phyloP scores from a whole-genome alignment of 495 filamentous ascomycete species.

The Hypoxylon cercidicola region DNA sequence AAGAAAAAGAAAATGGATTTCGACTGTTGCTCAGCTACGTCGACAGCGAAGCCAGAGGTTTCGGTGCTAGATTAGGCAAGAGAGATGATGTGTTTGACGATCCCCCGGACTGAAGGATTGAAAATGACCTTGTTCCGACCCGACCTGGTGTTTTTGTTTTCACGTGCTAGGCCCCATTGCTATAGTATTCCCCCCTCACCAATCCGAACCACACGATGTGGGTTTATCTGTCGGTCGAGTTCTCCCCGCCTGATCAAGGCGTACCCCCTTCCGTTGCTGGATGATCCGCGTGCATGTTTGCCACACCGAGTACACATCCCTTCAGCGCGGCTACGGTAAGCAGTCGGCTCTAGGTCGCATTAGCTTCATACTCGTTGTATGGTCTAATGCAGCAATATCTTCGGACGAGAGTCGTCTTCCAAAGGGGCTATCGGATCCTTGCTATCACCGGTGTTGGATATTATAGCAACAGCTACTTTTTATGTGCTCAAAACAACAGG shows the following conservation, averaged over 20 bases:
- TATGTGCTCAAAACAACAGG: constrained; percentile 39
- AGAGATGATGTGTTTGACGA: constrained; percentile 29
- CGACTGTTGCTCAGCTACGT: constrained; percentile 25
- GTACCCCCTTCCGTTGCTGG: constrained; percentile 13
- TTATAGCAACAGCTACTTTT: constrained; percentile 39
- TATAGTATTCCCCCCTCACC: constrained; percentile 17
- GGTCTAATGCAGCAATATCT: constrained; percentile 25
- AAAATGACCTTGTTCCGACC: constrained; percentile 25
- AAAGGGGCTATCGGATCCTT: constrained; percentile 16
- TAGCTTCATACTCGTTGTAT: constrained; percentile 4
- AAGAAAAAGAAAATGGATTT: constrained; percentile 29
- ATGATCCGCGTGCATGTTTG: constrained; percentile 3
- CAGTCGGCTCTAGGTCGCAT: constrained; percentile 2
- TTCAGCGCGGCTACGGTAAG: constrained; percentile 6
- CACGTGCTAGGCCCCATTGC: constrained; percentile 13
- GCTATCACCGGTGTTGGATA: constrained; percentile 31
- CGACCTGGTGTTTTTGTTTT: constrained; percentile 13
- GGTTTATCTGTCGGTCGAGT: constrained; percentile 3
- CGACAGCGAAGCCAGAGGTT: constrained; percentile 20
- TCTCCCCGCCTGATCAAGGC: constrained; percentile 13
- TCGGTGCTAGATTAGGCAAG: constrained; percentile 37
- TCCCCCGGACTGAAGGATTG: constrained; percentile 10
- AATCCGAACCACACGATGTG: constrained; percentile 6
- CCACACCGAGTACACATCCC: constrained; percentile 7
- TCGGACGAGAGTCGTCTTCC: constrained; percentile 14